phyloP scores from a whole-genome alignment of 306 rosid genomes.

The Trifolium pratense region DNA sequence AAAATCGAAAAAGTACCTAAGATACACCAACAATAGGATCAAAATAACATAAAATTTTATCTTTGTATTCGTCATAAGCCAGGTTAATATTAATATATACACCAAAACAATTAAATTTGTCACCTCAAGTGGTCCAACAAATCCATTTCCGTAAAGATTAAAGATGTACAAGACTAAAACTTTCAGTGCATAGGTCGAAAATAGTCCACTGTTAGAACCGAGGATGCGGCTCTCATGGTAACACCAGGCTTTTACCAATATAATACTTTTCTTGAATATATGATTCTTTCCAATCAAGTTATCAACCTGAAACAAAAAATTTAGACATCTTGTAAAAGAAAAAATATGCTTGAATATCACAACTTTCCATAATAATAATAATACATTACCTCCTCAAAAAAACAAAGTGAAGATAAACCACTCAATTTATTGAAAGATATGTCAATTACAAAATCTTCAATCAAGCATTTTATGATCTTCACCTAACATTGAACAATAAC shows the following conservation, averaged over 20 bases:
- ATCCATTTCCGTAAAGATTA: slow-evolving; percentile 59
- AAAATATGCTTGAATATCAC: not conserved
- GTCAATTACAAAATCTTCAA: slow-evolving; percentile 80
- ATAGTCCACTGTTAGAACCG: slow-evolving; percentile 85
- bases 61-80: not conserved
- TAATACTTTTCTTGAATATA: slow-evolving; percentile 79
- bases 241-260: slow-evolving; percentile 95
- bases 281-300: slow-evolving; percentile 59
- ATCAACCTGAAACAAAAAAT: slow-evolving; percentile 63
- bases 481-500: slow-evolving; percentile 71
- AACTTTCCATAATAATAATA: not conserved
- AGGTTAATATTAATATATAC: slow-evolving; percentile 11
- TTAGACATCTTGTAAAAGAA: slow-evolving; percentile 19
- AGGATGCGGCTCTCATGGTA: slow-evolving; percentile 82
- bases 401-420: slow-evolving; percentile 83
- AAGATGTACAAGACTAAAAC: slow-evolving; percentile 79
- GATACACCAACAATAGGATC: slow-evolving; percentile 8
- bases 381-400: slow-evolving; percentile 75
- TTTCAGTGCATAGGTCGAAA: slow-evolving; percentile 88
- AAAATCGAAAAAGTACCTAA: slow-evolving; percentile 81
- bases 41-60: not conserved
- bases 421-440: slow-evolving; percentile 85
- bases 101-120: slow-evolving; percentile 29
- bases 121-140: slow-evolving; percentile 94
- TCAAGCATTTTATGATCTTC: slow-evolving; percentile 76